Percentiles rank a stretch among this genome's conserved stretches.
phyloP scores from a whole-genome alignment of 208 protist species.

The Leishmania aethiopica region DNA sequence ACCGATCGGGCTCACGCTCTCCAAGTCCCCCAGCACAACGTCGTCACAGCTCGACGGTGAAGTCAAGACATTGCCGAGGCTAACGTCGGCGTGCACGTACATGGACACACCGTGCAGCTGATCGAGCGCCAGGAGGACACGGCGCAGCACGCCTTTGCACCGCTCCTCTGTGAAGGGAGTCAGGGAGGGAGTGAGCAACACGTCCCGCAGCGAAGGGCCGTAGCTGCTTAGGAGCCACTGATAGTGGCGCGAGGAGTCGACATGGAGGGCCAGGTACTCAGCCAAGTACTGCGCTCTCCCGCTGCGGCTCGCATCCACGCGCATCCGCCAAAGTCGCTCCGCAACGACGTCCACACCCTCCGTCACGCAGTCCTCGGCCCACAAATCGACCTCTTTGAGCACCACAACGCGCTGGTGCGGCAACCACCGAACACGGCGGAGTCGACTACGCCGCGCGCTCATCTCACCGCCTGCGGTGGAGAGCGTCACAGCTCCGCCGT shows the following conservation, averaged over 20 bases:
- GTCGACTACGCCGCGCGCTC: conserved; percentile 28
- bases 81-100: conserved; percentile 68
- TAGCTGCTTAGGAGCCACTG: conserved; percentile 42
- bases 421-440: conserved; percentile 40
- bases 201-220: conserved; percentile 36
- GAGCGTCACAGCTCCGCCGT: background rate
- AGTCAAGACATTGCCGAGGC: conserved; percentile 53
- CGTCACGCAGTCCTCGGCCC: conserved; percentile 32
- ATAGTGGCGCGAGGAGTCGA: conserved; percentile 36
- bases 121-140: conserved; percentile 45
- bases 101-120: conserved; percentile 45
- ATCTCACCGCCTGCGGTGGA: background rate
- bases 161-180: conserved; percentile 4
- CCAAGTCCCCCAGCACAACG: conserved; percentile 33
- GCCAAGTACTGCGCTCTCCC: conserved; percentile 29
- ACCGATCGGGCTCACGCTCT: conserved; percentile 15
- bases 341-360: conserved; percentile 17
- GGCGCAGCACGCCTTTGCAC: conserved; percentile 22
- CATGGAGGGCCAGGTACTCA: conserved; percentile 37
- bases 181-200: conserved; percentile 9
- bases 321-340: conserved; percentile 12
- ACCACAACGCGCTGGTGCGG: conserved; percentile 23
- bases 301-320: background rate
- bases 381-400: conserved; percentile 57
- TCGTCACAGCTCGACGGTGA: background rate